Base-by-base conservation (phyloP, 495 filamentous ascomycete species). In the Aspergillus affinis region DNA sequence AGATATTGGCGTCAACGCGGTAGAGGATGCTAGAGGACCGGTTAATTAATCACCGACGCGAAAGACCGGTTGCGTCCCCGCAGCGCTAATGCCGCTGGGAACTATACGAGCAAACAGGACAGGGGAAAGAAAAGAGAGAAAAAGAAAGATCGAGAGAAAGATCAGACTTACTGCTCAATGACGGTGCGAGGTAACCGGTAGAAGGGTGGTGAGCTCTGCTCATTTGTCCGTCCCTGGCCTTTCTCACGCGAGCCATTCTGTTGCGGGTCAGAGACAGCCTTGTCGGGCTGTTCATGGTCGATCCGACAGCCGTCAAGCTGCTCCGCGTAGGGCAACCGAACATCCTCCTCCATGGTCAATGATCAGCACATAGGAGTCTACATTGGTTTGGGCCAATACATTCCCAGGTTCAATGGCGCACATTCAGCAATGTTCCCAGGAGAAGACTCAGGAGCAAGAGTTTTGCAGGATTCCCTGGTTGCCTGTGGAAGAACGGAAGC, bases 1-100 rank as follows among this genome's bases (percentile, higher is more conserved):
- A 95, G 46, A 85, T 84, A 72, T 91, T 87, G 54, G 91, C 83
- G 64, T 91, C 90, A 46, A 83, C 85, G 46, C 82, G 77, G 70
- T 87, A 85, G 46, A 95, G 84, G 64, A 93, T 93, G 65, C 91
- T 95, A 68, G 21, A 55, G 10, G 12, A 17, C 48, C 52, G 20
- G 64, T 66, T 64, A 66, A 65, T 60, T 26, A 23, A 41, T 41
- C n/a, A 48, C 47, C 36, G 49, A 30, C 4, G 6, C 1, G 45
- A 32, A 17, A 6, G 15, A 48, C 46, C 46, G 46, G n/a, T 2
- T 8, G 50, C 21, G 50, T n/a, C 1, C 17, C 20, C 50, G 50
- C 50, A 29, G 27, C 27, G 50, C 17, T 21, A 27, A 27, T 26
- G 50, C 50, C 21, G 7, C 50, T n/a, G 17, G 50, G 23, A 27